Evolutionary conservation across 371 early-diverging fungal genomes (phyloP), one percentile per base, ranked within the genome.

Genomic region (Agmasoma carcini): DNA sequence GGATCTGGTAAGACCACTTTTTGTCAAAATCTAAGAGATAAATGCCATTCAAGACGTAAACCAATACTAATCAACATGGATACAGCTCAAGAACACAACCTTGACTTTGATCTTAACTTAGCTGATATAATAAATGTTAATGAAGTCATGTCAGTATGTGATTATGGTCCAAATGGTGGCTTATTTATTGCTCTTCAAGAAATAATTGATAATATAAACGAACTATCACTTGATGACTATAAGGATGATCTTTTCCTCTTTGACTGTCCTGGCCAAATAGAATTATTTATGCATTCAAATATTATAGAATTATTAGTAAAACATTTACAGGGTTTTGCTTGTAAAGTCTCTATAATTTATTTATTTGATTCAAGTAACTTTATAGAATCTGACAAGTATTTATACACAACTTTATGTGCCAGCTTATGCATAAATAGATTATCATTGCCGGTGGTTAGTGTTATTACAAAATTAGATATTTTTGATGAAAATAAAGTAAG

Each of bases 181-280:
- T 77, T 97, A 41, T 83, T 95, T 22, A 86, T 87, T 65, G 89
- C 91, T 70, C 78, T 93, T 65, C 89, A 93, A 81, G 86, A 73
- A 12, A 53, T 72, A 80, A 74, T 86, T 62, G 83, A 90, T 52
- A 92, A 92, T 68, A 74, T 91, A 20, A 89, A 89, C 70, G 92
- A 92, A 86, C 72, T 90, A 7, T 86, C 89, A 72, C 87, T 89
- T 25, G 91, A 89, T 71, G 93, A 90, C 85, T 87, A 81, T 62
- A 84, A 86, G 40, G 90, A 90, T 65, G 90, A 90, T 57, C 93
- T 88, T 66, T 75, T 93, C 48, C 83, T 97, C 37, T 81, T 95
- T 58, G 98, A 97, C 73, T 93, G 93, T 66, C 98, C 98, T n/a
- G 97, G 98, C 0, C 94, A 95, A 75, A 90, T 95, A 52, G 96